Evolutionary conservation across 257 asterid species (phyloP).

Genomic region (Capsicum baccatum): DNA sequence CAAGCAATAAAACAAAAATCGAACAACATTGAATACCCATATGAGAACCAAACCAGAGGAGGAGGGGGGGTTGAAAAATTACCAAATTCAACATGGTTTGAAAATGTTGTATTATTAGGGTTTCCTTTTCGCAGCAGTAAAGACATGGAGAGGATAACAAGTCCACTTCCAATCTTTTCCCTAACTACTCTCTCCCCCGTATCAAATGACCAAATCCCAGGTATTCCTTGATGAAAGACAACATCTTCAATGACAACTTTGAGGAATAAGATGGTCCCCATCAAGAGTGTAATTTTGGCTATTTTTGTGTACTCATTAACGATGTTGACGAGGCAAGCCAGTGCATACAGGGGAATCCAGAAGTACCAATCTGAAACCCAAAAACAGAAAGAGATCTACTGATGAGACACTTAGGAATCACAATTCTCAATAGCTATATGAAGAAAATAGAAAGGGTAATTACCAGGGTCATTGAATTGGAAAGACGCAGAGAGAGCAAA

Average conservation of each 20-base stretch:
- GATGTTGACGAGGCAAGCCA: slow-evolving; percentile 43
- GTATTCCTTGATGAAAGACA: slow-evolving; percentile 25
- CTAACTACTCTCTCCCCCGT: slow-evolving; percentile 69
- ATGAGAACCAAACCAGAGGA: not conserved
- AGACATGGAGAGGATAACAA: slow-evolving; percentile 60
- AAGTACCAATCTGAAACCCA: slow-evolving; percentile 48
- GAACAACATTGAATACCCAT: not conserved
- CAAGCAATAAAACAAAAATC: not conserved
- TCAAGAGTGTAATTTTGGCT: slow-evolving; percentile 44
- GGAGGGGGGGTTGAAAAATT: not conserved
- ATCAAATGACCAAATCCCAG: slow-evolving; percentile 56
- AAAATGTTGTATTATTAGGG: slow-evolving; percentile 27
- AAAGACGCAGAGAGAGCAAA: slow-evolving; percentile 49
- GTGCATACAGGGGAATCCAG: slow-evolving; percentile 50
- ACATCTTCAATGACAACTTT: slow-evolving; percentile 55
- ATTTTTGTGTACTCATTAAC: slow-evolving; percentile 32
- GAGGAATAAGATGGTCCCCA: slow-evolving; percentile 56
- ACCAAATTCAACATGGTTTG: slow-evolving; percentile 33
- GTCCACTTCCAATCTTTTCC: slow-evolving; percentile 74
- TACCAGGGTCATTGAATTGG: slow-evolving; percentile 49
- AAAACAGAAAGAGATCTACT: not conserved
- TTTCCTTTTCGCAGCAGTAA: slow-evolving; percentile 39
- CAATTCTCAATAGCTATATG: not conserved
- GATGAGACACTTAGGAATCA: not conserved
- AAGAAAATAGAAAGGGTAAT: not conserved